These are phyloP conservation scores for Bipolaris gigantea DNA, from an alignment of 2,329 filamentous ascomycete species.

Conservation along the genomic window DNA sequence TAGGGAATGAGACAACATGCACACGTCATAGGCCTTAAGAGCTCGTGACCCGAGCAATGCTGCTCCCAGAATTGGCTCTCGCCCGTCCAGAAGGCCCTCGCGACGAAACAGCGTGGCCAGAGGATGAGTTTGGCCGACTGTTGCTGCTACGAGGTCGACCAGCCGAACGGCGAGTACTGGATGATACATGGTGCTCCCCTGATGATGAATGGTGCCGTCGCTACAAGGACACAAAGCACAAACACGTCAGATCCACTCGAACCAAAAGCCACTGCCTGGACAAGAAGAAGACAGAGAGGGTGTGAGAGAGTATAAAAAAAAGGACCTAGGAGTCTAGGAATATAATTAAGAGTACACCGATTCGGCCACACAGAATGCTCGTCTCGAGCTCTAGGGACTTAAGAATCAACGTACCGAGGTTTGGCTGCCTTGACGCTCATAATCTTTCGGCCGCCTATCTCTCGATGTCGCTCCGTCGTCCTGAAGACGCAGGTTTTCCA, in stretches of 20 bases:
- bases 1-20: conserved; percentile 4
- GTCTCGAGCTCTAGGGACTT: conserved; percentile 45
- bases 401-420: conserved; percentile 50
- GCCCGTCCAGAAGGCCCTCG: conserved; percentile 33
- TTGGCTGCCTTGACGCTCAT: conserved; percentile 45
- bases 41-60: conserved; percentile 31
- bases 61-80: conserved; percentile 37
- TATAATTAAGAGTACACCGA: conserved; percentile 48
- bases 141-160: conserved; percentile 47
- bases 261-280: conserved; percentile 40
- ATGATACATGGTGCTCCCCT: conserved; percentile 38
- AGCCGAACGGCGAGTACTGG: conserved; percentile 38
- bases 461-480: conserved; percentile 61
- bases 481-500: conserved; percentile 88
- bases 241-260: conserved; percentile 46
- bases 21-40: conserved; percentile 1
- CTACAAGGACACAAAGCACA: conserved; percentile 44
- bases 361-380: conserved; percentile 45
- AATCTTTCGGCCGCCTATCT: conserved; percentile 46
- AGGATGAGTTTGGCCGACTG: conserved; percentile 44
- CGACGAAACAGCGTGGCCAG: conserved; percentile 30
- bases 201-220: conserved; percentile 43
- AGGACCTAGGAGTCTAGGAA: conserved; percentile 43
- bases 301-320: conserved; percentile 32
- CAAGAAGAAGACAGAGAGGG: conserved; percentile 29